Percentiles rank a stretch among this genome's conserved stretches.
Conservation (phyloP, 805 yeast genomes). For the Babjeviella inositovora region DNA sequence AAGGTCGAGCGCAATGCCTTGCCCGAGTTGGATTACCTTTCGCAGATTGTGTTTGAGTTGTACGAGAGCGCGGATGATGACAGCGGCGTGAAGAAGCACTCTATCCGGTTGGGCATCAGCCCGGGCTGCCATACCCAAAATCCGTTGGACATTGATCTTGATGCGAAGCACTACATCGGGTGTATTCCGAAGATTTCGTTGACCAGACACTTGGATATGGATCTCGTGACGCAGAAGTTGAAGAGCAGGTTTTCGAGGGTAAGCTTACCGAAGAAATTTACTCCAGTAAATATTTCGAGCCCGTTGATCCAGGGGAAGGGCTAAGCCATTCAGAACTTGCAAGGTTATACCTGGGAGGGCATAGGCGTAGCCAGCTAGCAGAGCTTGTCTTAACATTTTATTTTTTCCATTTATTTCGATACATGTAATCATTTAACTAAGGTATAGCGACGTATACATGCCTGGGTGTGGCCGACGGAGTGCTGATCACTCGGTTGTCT, state of each 20-base stretch:
- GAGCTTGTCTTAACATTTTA: too few species aligned
- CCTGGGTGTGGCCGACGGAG: too few species aligned
- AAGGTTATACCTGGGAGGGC: too few species aligned
- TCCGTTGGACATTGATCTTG: slow-evolving; percentile 92
- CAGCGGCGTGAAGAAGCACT: slow-evolving; percentile 64
- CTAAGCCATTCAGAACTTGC: slow-evolving; percentile 1
- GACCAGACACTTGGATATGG: slow-evolving; percentile 89
- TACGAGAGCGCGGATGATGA: slow-evolving; percentile 67
- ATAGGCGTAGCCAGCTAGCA: too few species aligned
- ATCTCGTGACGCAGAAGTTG: slow-evolving; percentile 68
- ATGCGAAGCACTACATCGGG: slow-evolving; percentile 90
- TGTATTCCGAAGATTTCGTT: slow-evolving; percentile 84
- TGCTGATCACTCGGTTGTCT: too few species aligned
- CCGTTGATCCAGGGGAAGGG: slow-evolving; percentile 20
- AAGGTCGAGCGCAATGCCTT: slow-evolving; percentile 87
- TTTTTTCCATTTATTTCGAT: too few species aligned
- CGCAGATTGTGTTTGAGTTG: slow-evolving; percentile 87
- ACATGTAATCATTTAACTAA: too few species aligned
- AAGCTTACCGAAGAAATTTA: slow-evolving; percentile 76
- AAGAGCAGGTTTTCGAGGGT: slow-evolving; percentile 76
- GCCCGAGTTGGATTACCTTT: slow-evolving; percentile 90
- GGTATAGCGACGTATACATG: too few species aligned
- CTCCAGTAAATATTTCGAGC: slow-evolving; percentile 77
- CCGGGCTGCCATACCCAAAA: slow-evolving; percentile 99
- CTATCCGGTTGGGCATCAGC: slow-evolving; percentile 79